Conservation (phyloP, 1,284 basidiomycete genomes). For the Pyrrhoderma noxium region DNA sequence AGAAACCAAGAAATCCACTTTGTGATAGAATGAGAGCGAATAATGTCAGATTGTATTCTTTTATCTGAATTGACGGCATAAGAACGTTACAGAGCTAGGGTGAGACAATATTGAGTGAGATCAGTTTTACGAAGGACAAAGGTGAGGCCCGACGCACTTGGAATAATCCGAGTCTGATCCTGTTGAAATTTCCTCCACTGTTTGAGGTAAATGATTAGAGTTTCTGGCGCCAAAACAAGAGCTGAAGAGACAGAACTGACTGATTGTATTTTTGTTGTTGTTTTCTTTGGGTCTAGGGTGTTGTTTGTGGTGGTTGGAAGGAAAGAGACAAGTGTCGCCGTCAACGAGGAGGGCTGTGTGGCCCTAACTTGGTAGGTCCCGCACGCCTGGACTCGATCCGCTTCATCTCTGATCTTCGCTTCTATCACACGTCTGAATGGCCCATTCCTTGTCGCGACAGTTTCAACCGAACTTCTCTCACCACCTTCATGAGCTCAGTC, state of each 20-base stretch:
- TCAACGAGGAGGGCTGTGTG: not conserved
- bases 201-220: too few species aligned
- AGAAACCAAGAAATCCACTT: conserved; percentile 99
- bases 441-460: not conserved
- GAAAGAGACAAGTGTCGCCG: not conserved
- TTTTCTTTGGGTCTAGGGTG: too few species aligned
- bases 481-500: not conserved
- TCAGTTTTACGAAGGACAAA: conserved; percentile 12
- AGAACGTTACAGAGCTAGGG: conserved; percentile 32
- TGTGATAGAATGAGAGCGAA: conserved; percentile 6
- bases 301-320: conserved; percentile 6
- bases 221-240: too few species aligned
- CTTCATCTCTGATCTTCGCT: not conserved
- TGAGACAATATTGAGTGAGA: conserved; percentile 7
- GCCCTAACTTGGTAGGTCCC: not conserved
- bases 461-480: not conserved
- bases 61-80: conserved; percentile 3
- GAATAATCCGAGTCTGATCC: conserved; percentile 87
- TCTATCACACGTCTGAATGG: not conserved
- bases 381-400: not conserved
- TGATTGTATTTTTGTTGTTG: too few species aligned
- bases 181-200: conserved; percentile 81
- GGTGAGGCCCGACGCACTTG: conserved; percentile 44
- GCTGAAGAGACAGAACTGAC: too few species aligned
- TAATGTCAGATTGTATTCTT: conserved; percentile 15